Base-by-base conservation (phyloP, 1,284 basidiomycete species). In the Gomphus bonarii region DNA sequence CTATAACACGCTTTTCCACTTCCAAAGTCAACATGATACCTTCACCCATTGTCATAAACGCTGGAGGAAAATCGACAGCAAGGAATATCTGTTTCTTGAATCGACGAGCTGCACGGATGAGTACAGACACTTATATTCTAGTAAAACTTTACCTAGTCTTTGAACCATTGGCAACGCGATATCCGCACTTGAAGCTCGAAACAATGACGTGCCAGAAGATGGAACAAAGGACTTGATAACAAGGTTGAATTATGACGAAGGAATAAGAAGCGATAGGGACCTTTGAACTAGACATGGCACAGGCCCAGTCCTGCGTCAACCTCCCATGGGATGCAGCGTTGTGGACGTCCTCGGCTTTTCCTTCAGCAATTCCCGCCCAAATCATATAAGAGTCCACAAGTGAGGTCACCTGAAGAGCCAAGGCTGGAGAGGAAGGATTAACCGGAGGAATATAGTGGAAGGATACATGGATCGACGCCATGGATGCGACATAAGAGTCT, bases 281-380 rank as follows among this genome's bases (percentile, higher is more conserved):
- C 52, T 73, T 69, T 58, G 66, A 64, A 12, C 73, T 65, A 11
- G 90, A 88, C 88, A 92, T 91, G 36, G 85, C 88, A 62, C 85
- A 89, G 9, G 85, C 85, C 90, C 90, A 93, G 63, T 93, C 90
- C 58, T 72, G 77, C 61, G 81, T 81, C 47, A 92, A 70, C 48
- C 67, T 73, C 42, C 85, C 88, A 44, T 74, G 71, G 44, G 69
- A 65, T 2, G 76, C 69, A 30, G 79, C 80, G 46, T 68, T 73
- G 44, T 71, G 70, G 30, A 78, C 78, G 58, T 77, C 74, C 59
- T 79, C 78, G 51, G 70, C 69, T 31, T 68, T 61, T 33, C 69
- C 70, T 36, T 77, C 75, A n/a, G 79, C 82, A 7, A 73, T 73
- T 1, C 89, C 88, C 44, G 87, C 74, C 90, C 90, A 93, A 48